These are phyloP conservation scores for Neurospora sp. DNA, from an alignment of 495 filamentous ascomycete species.

Conservation along the genomic window DNA sequence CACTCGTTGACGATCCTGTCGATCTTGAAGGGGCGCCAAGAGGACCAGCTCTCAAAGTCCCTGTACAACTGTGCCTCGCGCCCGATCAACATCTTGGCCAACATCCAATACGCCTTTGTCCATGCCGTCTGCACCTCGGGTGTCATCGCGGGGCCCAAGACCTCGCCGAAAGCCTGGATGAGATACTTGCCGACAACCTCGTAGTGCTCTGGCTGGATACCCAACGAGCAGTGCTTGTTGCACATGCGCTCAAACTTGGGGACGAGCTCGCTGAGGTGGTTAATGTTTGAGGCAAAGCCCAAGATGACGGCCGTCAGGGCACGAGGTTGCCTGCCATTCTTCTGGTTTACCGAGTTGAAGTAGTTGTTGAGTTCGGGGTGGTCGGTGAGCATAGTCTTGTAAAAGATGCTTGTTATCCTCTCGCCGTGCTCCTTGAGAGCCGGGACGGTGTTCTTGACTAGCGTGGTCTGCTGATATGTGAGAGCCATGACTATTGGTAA, in stretches of 20 bases:
- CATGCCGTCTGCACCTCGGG: constrained; percentile 53
- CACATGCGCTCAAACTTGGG: constrained; percentile 61
- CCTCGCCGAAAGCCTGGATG: constrained; percentile 53
- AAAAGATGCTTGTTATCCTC: constrained; percentile 57
- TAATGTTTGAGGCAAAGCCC: constrained; percentile 60
- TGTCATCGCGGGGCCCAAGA: constrained; percentile 59
- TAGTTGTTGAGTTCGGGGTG: constrained; percentile 55
- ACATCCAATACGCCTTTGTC: constrained; percentile 59
- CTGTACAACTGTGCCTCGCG: constrained; percentile 52
- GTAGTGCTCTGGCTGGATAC: constrained; percentile 60
- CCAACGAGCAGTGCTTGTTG: constrained; percentile 63
- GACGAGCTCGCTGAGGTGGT: constrained; percentile 52
- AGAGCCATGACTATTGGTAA: constrained; percentile 26
- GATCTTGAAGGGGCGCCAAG: constrained; percentile 60
- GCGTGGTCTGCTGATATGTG: constrained; percentile 28
- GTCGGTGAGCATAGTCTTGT: constrained; percentile 53
- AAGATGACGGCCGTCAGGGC: constrained; percentile 57
- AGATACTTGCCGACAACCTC: constrained; percentile 58
- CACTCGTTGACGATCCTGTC: constrained; percentile 51
- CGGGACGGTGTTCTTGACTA: constrained; percentile 37
- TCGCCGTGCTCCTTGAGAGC: constrained; percentile 52
- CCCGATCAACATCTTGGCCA: constrained; percentile 60
- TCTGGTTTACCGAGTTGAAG: constrained; percentile 63
- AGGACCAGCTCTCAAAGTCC: constrained; percentile 44
- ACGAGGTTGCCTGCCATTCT: constrained; percentile 54